Base-by-base conservation (phyloP, 768 basidiomycete genomes). In the Tylopilus cervinicoccineus region DNA sequence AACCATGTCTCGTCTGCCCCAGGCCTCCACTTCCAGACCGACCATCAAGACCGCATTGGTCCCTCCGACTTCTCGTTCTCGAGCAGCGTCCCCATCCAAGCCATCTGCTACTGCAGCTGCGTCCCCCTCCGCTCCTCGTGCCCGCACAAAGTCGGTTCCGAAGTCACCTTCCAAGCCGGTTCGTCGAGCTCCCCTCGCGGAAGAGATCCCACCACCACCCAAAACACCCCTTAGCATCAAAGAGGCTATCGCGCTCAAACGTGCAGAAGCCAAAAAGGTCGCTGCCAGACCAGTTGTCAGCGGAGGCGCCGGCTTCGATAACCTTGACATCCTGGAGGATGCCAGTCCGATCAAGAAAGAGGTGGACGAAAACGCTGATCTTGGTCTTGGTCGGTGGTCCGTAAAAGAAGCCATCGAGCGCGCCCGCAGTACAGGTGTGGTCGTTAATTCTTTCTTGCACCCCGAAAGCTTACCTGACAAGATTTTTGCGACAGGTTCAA, bases 341-440 rank as follows among this genome's bases (percentile, higher is more conserved):
- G 73, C 38, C 5, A 48, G 42, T 19, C 45, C 53, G 1, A 56
- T 62, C 33, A 58, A 65, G 56, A 52, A 68, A 23, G 76, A 76
- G 11, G 80, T 77, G 2, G 66, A 74, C 14, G 68, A 66, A 17
- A 77, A 81, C 46, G 68, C 84, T 1, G 67, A 67, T 46, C 57
- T 67, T 26, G 86, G 88, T 46, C 57, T 67, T 26, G 86, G 88
- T 24, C 71, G 88, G 36, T 79, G 80, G 67, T 76, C 85, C 13
- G 67, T 87, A 43, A 77, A 79, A 46, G 86, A 91, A 58, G 78
- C 83, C 0, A 90, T 92, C 33, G 86, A 89, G 56, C 82, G 83
- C 39, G 86, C 81, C 11, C 78, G 84, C 43, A 85, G 76, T 56
- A 84, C 86, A 73, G 88, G 88, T 89, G 65, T 76, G 73, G 50